These are phyloP conservation scores for Bjerkandera adusta DNA, from an alignment of 1,284 basidiomycete species.

Conservation along the genomic window DNA sequence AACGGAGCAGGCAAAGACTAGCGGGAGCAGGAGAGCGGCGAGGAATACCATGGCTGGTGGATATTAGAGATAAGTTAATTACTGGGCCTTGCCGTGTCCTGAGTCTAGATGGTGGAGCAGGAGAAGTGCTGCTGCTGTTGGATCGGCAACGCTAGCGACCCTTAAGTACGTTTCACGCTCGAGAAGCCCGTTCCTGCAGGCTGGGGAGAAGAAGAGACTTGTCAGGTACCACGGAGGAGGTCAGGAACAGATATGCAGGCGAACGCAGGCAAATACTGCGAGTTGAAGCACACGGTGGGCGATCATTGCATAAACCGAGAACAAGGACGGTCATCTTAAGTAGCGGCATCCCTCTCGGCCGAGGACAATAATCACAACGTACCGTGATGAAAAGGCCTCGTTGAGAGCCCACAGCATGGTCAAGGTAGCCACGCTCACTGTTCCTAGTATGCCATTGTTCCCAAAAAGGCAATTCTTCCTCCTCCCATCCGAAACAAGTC, in stretches of 20 bases:
- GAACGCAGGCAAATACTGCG: conserved; percentile 3
- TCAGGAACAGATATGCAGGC: conserved; percentile 26
- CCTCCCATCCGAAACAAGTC: neutral
- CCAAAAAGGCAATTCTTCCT: neutral
- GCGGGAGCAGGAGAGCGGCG: conserved; percentile 31
- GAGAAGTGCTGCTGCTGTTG: conserved; percentile 24
- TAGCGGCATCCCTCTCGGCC: conserved; percentile 27
- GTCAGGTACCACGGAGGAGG: conserved; percentile 22
- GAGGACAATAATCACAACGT: conserved; percentile 13
- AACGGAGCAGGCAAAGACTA: conserved; percentile 33
- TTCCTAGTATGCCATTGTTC: conserved; percentile 3
- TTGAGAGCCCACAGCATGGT: neutral
- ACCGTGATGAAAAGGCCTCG: neutral
- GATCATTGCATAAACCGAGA: conserved; percentile 20
- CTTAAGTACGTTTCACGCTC: conserved; percentile 26
- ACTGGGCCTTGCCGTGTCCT: conserved; percentile 17
- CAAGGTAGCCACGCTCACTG: no score
- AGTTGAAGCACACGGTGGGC: conserved; percentile 14
- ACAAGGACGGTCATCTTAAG: conserved; percentile 31
- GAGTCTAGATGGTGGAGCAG: conserved; percentile 7
- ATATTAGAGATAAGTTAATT: conserved; percentile 17
- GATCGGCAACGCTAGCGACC: conserved; percentile 7
- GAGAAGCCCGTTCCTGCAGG: conserved; percentile 28
- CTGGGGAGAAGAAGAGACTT: conserved; percentile 16
- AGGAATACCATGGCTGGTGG: conserved; percentile 37